A percentile compares a stretch with the other conserved stretches of the same genome.
These are phyloP conservation scores for Moesziomyces parantarcticus DNA, from an alignment of 1,284 basidiomycete species.

Conservation along the genomic window DNA sequence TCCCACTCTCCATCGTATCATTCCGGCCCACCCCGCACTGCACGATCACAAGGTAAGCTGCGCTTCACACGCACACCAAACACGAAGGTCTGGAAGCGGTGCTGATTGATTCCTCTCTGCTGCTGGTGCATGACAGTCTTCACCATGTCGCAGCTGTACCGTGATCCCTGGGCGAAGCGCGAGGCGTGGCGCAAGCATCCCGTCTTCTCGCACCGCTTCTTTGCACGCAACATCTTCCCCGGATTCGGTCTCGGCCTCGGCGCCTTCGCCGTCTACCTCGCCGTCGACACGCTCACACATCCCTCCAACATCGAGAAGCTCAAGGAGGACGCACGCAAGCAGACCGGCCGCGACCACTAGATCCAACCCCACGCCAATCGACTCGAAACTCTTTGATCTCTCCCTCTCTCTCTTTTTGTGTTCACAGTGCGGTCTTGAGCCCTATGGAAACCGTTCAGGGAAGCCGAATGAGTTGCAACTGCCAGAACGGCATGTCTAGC, in stretches of 20 bases:
- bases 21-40: too few relatives aligned
- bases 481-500: too few relatives aligned
- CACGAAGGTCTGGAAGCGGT: background rate
- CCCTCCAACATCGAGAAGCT: conserved; percentile 64
- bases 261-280: conserved; percentile 59
- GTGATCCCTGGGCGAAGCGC: conserved; percentile 66
- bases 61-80: background rate
- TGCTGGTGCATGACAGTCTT: too few relatives aligned
- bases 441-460: too few relatives aligned
- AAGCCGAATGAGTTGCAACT: too few relatives aligned
- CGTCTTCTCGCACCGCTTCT: conserved; percentile 64
- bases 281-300: conserved; percentile 56
- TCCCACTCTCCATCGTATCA: too few relatives aligned
- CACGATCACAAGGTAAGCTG: too few relatives aligned
- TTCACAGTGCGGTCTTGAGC: too few relatives aligned
- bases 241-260: conserved; percentile 61
- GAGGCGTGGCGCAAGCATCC: conserved; percentile 68
- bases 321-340: conserved; percentile 61
- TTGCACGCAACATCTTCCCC: conserved; percentile 64
- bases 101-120: too few relatives aligned
- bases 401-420: too few relatives aligned
- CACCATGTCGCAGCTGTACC: conserved; percentile 58
- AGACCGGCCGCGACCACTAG: conserved; percentile 40
- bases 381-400: too few relatives aligned
- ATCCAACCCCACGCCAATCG: too few relatives aligned